Evolutionary conservation across 495 filamentous ascomycete species (phyloP).

Genomic region (Penicillium taxi): DNA sequence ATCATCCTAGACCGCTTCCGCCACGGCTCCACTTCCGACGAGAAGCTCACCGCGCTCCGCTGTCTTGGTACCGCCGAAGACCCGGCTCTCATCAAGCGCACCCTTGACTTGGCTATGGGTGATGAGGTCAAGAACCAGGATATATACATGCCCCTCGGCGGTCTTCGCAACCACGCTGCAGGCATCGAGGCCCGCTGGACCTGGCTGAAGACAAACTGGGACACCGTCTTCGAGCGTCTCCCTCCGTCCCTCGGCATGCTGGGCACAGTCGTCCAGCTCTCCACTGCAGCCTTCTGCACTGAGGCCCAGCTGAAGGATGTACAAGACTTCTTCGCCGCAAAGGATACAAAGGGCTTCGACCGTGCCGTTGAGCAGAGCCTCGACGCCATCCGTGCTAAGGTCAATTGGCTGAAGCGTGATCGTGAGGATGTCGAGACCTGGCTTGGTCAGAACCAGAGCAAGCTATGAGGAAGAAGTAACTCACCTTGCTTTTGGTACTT

Average conservation of each 20-base stretch:
- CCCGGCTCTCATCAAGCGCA: constrained; percentile 71
- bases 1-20: constrained; percentile 73
- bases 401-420: constrained; percentile 56
- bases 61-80: constrained; percentile 71
- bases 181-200: constrained; percentile 75
- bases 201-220: constrained; percentile 87
- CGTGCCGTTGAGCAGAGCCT: constrained; percentile 53
- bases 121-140: constrained; percentile 92
- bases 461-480: too few species aligned
- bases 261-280: constrained; percentile 74
- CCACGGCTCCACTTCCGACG: constrained; percentile 79
- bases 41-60: constrained; percentile 92
- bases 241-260: constrained; percentile 80
- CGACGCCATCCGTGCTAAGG: constrained; percentile 53
- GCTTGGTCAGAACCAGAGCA: constrained; percentile 47
- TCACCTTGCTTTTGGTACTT: too few species aligned
- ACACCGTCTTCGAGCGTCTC: constrained; percentile 61
- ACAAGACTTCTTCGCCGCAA: constrained; percentile 69
- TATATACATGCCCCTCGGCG: constrained; percentile 79
- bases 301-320: constrained; percentile 67
- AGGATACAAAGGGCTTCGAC: constrained; percentile 67
- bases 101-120: constrained; percentile 65
- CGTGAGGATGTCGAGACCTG: constrained; percentile 51
- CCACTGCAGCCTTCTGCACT: constrained; percentile 72
- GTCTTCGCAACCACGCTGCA: constrained; percentile 65